Evolutionary conservation across 345 rosid species (phyloP), one percentile per base, ranked within the genome.

Genomic region (Tarenaya hassleriana): DNA sequence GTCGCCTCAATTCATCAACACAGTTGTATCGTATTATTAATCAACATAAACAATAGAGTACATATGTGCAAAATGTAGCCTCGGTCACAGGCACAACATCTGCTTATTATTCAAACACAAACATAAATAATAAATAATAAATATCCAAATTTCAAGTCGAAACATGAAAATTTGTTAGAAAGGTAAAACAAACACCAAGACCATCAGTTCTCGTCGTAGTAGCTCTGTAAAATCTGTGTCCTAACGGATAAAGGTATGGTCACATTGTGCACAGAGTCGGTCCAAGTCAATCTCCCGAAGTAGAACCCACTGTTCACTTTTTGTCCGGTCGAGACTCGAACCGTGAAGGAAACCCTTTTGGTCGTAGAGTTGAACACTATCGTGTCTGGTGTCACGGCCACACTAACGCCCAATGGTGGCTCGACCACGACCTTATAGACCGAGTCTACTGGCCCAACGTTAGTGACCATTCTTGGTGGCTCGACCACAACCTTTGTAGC

Each of bases 211-310:
- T 64, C 63, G 12, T 57, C 69, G 29, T 64, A 64, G 44, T 64
- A 56, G 14, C 15, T 57, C 34, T 56, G 58, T 4, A 64, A 0
- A 56, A 64, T 56, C 18, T 64, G 69, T 41, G 69, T 64, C 44
- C 63, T 50, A 1, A 78, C 66, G 2, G 82, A 73, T n/a, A 78
- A 9, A 24, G 84, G 82, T 56, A 63, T 81, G 4, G 71, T 59
- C 12, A 78, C 88, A 34, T 61, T 32, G 61, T 74, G 78, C 20
- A 69, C 50, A 8, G 78, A 73, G 38, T 81, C 82, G 9, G 73
- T 66, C 84, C 88, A 78, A 34, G 69, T 72, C 47, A 81, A 62
- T 72, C 88, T 81, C 50, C 88, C 88, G 47, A 81, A 81, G 13
- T 50, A 72, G 48, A 69, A 76, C 9, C 73, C 71, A 37, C 73